Evolutionary conservation across 768 basidiomycete species (phyloP).

Genomic region (Steccherinum ochraceum): DNA sequence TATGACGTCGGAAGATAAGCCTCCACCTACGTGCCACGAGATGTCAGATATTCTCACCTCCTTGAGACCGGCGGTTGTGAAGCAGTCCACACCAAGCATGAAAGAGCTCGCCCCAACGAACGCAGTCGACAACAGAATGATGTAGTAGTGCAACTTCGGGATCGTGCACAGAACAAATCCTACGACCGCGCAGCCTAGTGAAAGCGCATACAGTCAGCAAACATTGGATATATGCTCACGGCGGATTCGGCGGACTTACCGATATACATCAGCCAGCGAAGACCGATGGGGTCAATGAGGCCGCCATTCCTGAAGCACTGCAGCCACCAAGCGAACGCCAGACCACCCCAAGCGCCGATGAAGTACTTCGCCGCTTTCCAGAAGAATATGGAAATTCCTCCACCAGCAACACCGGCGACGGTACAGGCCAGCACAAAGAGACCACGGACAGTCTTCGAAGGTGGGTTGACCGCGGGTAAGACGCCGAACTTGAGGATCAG

Average conservation of each 20-base stretch:
- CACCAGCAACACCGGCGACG: constrained; percentile 79
- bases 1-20: constrained; percentile 25
- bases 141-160: constrained; percentile 81
- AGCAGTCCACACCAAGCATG: constrained; percentile 92
- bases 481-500: constrained; percentile 89
- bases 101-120: constrained; percentile 88
- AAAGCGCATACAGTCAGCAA: constrained; percentile 16
- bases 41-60: constrained; percentile 72
- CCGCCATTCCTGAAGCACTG: constrained; percentile 83
- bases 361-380: constrained; percentile 86
- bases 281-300: constrained; percentile 67
- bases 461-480: constrained; percentile 75
- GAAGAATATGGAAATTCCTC: constrained; percentile 85
- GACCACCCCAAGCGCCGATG: constrained; percentile 80
- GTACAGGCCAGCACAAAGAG: constrained; percentile 82
- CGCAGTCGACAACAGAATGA: constrained; percentile 81
- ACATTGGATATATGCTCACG: constrained; percentile 6
- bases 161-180: constrained; percentile 83
- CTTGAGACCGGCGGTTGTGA: constrained; percentile 85
- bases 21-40: too few relatives aligned
- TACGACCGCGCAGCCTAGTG: constrained; percentile 58
- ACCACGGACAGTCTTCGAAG: constrained; percentile 71
- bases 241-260: constrained; percentile 40
- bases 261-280: constrained; percentile 87
- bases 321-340: constrained; percentile 81